Evolutionary conservation across 2,329 filamentous ascomycete species (phyloP).

Genomic region (Lachnellula subtilissima): DNA sequence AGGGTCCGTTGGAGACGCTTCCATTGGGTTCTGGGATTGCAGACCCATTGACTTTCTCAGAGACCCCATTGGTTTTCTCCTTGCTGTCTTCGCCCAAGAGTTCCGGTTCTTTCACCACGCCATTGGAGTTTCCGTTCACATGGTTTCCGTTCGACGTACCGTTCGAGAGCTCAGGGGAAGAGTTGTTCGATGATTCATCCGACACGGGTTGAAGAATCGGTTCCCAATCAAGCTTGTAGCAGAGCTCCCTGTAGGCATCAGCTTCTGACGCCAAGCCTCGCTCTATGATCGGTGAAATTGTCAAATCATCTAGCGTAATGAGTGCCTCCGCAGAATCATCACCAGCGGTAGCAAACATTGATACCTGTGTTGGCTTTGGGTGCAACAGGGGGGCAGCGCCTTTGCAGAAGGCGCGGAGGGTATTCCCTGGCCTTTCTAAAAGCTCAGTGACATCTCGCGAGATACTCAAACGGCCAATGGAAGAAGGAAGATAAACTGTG

Average conservation of each 20-base stretch:
- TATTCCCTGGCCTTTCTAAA: slow-evolving; percentile 36
- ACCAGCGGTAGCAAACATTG: slow-evolving; percentile 34
- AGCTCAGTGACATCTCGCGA: slow-evolving; percentile 31
- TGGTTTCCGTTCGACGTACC: slow-evolving; percentile 1
- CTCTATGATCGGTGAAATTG: slow-evolving; percentile 40
- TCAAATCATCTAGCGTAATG: slow-evolving; percentile 35
- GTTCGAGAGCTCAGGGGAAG: slow-evolving; percentile 2
- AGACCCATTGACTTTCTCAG: neutral
- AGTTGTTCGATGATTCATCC: neutral
- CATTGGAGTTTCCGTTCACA: neutral
- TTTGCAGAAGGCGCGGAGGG: slow-evolving; percentile 37
- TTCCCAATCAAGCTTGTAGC: slow-evolving; percentile 45
- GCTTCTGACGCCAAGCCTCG: slow-evolving; percentile 27
- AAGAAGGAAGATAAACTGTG: slow-evolving; percentile 42
- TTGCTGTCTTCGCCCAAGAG: neutral
- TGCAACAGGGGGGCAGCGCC: slow-evolving; percentile 25
- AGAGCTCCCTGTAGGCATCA: slow-evolving; percentile 38
- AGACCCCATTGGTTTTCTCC: neutral
- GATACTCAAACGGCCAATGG: slow-evolving; percentile 37
- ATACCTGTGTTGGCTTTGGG: slow-evolving; percentile 36
- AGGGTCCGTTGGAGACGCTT: neutral
- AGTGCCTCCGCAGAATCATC: slow-evolving; percentile 32
- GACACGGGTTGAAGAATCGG: slow-evolving; percentile 23
- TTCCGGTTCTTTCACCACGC: neutral
- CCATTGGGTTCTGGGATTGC: neutral